phyloP scores from a whole-genome alignment of 331 rosid species.

The Spiraea crenata region DNA sequence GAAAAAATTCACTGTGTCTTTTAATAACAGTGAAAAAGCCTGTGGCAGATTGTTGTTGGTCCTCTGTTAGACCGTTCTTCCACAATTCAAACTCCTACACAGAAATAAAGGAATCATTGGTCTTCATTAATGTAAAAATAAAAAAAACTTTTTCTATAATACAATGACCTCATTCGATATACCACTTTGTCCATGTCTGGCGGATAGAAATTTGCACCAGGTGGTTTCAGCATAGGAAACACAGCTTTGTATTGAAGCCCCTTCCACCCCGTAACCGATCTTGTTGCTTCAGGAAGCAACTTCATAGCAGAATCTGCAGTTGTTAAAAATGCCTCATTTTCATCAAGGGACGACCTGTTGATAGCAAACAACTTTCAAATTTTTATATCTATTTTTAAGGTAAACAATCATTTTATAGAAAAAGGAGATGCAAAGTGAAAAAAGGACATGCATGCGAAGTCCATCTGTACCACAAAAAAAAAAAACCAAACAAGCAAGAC shows the following conservation, averaged over 20 bases:
- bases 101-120: constrained; percentile 24
- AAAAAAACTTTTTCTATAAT: constrained; percentile 7
- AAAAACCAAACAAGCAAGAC: background rate
- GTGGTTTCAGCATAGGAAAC: constrained; percentile 76
- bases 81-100: constrained; percentile 81
- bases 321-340: constrained; percentile 74
- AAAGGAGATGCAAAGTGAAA: background rate
- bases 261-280: constrained; percentile 62
- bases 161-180: constrained; percentile 16
- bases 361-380: constrained; percentile 10
- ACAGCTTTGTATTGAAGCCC: constrained; percentile 86
- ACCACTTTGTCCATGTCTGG: constrained; percentile 95
- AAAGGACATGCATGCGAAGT: background rate
- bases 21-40: constrained; percentile 77
- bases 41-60: constrained; percentile 59
- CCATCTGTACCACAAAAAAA: background rate
- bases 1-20: too few relatives aligned
- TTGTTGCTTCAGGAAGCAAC: constrained; percentile 70
- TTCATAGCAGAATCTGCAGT: constrained; percentile 84
- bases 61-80: constrained; percentile 62
- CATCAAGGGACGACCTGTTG: constrained; percentile 83
- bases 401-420: background rate
- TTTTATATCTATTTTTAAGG: background rate
- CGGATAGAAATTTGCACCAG: constrained; percentile 94
- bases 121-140: constrained; percentile 17